Conservation (phyloP, 176 grass and related monocot species). For the Aechmea fasciata region DNA sequence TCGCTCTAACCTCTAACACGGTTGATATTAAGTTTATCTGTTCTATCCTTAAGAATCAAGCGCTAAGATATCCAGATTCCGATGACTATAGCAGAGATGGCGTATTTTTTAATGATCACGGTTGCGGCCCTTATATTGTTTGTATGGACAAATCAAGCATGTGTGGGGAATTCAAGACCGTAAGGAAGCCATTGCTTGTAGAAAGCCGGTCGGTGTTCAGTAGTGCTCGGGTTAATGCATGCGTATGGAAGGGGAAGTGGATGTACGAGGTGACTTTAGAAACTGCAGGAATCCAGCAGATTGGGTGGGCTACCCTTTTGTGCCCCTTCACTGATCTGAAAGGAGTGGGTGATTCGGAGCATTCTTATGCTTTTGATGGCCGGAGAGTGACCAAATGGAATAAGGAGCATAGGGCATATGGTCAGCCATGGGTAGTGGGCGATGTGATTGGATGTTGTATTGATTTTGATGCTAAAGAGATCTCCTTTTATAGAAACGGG, state of each 20-base stretch:
- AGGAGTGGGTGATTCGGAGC: conserved; percentile 70
- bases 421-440: conserved; percentile 60
- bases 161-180: conserved; percentile 58
- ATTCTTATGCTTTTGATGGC: conserved; percentile 84
- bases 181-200: conserved; percentile 50
- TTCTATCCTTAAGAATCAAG: conserved; percentile 42
- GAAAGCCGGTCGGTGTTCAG: conserved; percentile 64
- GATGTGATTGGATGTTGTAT: conserved; percentile 87
- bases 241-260: conserved; percentile 65
- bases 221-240: conserved; percentile 54
- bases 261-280: conserved; percentile 83
- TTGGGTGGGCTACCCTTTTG: conserved; percentile 64
- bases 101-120: conserved; percentile 26
- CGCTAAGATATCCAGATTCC: conserved; percentile 27
- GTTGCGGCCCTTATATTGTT: conserved; percentile 29
- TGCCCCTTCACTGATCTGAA: conserved; percentile 64
- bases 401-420: conserved; percentile 51
- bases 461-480: conserved; percentile 50
- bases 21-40: conserved; percentile 45
- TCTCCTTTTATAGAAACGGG: conserved; percentile 69
- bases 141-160: conserved; percentile 46
- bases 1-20: conserved; percentile 15
- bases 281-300: conserved; percentile 74
- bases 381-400: conserved; percentile 76
- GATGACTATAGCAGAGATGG: conserved; percentile 7